Conservation (phyloP, 352 stramenopile species). For the Phytophthora hybrid region DNA sequence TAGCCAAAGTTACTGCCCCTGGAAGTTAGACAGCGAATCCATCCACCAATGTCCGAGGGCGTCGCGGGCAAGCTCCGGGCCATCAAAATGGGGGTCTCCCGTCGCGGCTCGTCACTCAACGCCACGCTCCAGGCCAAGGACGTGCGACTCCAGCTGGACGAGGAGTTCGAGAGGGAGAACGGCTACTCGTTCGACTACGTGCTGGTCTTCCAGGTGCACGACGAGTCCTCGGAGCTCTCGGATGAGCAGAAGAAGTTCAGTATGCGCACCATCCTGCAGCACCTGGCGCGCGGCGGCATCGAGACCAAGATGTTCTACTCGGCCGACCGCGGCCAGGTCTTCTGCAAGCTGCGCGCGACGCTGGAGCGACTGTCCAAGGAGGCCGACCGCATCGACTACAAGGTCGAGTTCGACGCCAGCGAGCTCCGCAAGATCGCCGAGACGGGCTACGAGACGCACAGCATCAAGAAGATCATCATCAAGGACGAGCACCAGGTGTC, state of each 20-base stretch:
- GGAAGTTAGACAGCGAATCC: slow-evolving; percentile 12
- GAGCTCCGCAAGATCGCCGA: slow-evolving; percentile 70
- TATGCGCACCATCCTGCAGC: slow-evolving; percentile 78
- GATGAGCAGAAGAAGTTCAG: slow-evolving; percentile 70
- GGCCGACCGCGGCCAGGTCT: slow-evolving; percentile 66
- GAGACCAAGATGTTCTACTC: slow-evolving; percentile 91
- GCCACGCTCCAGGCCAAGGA: slow-evolving; percentile 68
- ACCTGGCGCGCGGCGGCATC: slow-evolving; percentile 70
- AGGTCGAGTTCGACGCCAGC: slow-evolving; percentile 72
- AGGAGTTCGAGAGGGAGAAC: slow-evolving; percentile 68
- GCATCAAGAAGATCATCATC: slow-evolving; percentile 75
- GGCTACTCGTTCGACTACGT: slow-evolving; percentile 87
- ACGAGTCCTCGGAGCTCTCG: slow-evolving; percentile 64
- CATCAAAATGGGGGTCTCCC: slow-evolving; percentile 72
- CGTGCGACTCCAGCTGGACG: slow-evolving; percentile 68
- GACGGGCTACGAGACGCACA: slow-evolving; percentile 58
- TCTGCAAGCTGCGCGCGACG: slow-evolving; percentile 80
- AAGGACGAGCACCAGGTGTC: slow-evolving; percentile 58
- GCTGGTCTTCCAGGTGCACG: slow-evolving; percentile 85
- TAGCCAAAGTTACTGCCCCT: slow-evolving; percentile 6
- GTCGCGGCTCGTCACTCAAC: slow-evolving; percentile 73
- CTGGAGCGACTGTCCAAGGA: slow-evolving; percentile 73
- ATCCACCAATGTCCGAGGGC: slow-evolving; percentile 32
- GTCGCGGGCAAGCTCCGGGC: slow-evolving; percentile 51
- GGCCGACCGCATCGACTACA: slow-evolving; percentile 81